These are phyloP conservation scores for Stachybotrys echinatus DNA, from an alignment of 2,329 filamentous ascomycete genomes.

Conservation along the genomic window DNA sequence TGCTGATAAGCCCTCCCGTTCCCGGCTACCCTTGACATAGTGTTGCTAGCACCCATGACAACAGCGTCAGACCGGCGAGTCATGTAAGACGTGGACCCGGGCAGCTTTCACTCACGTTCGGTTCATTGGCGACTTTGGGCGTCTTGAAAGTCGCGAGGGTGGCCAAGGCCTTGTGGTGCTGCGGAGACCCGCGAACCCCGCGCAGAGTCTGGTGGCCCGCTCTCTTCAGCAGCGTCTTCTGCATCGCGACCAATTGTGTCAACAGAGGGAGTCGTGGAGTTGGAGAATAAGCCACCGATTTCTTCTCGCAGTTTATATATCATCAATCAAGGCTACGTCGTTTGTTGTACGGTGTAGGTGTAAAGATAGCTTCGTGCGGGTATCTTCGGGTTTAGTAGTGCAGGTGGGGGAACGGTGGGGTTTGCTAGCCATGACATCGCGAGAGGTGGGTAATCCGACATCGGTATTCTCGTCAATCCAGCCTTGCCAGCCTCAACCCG, in stretches of 20 bases:
- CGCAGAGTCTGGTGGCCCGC: constrained; percentile 25
- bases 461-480: too few relatives aligned
- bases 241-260: constrained; percentile 17
- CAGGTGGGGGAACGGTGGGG: background rate
- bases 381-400: background rate
- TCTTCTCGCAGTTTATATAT: background rate
- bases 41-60: constrained; percentile 58
- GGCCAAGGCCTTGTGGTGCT: constrained; percentile 31
- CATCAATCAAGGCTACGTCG: too few relatives aligned
- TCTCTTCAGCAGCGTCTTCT: constrained; percentile 26
- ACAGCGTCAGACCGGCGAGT: background rate
- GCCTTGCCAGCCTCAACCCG: background rate
- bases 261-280: background rate
- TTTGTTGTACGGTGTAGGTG: too few relatives aligned
- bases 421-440: background rate
- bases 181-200: constrained; percentile 18
- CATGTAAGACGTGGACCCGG: background rate
- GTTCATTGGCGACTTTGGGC: constrained; percentile 84
- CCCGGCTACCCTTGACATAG: constrained; percentile 77
- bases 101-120: constrained; percentile 78
- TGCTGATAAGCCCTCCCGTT: constrained; percentile 69
- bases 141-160: constrained; percentile 82
- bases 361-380: background rate
- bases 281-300: background rate
- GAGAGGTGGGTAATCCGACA: background rate